phyloP scores from a whole-genome alignment of 164 flowering plant species.

The Cinnamomum chago region DNA sequence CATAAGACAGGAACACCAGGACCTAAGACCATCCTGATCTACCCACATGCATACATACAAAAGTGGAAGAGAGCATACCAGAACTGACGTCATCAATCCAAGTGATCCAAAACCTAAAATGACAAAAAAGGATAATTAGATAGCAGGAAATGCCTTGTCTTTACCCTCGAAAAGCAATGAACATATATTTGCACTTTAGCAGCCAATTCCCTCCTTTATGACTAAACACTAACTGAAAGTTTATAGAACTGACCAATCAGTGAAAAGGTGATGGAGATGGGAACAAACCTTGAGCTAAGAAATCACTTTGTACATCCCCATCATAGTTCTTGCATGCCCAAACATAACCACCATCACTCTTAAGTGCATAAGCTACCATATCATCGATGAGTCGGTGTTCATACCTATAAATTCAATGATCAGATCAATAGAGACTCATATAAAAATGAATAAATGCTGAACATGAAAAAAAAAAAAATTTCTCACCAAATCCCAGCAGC shows the following conservation, averaged over 20 bases:
- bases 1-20: too few species aligned
- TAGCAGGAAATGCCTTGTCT: background rate
- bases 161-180: background rate
- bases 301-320: constrained; percentile 99
- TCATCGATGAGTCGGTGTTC: constrained; percentile 97
- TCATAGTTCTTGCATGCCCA: constrained; percentile 99
- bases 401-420: constrained; percentile 49
- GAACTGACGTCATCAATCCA: constrained; percentile 94
- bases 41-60: too few species aligned
- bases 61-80: constrained; percentile 40
- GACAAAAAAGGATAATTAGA: constrained; percentile 7
- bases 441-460: too few species aligned
- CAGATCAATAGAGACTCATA: background rate
- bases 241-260: too few species aligned
- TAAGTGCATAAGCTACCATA: constrained; percentile 96
- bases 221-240: background rate
- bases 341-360: constrained; percentile 96
- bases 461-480: background rate
- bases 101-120: constrained; percentile 89
- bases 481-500: constrained; percentile 82
- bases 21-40: too few species aligned
- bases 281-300: constrained; percentile 86
- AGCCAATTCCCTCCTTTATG: constrained; percentile 1
- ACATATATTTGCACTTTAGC: background rate
- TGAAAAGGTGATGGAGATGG: background rate